Evolutionary conservation across 2,329 filamentous ascomycete genomes (phyloP), one percentile per base, ranked within the genome.

Genomic region (Fusarium irregulare): DNA sequence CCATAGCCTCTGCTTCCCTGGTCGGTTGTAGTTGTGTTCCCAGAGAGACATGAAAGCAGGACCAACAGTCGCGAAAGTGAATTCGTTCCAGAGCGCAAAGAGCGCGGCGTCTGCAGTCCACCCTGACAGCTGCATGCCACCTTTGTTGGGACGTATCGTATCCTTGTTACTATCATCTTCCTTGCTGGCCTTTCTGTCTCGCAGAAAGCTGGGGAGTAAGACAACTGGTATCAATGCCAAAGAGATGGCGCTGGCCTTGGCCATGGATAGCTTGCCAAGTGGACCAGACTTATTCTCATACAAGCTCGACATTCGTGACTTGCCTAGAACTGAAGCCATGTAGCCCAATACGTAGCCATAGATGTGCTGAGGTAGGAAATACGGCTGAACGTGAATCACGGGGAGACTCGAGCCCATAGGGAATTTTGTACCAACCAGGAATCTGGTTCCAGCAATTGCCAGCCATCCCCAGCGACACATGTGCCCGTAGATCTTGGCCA

Each of bases 381-480:
- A 57, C 1, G 27, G 45, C 34, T 57, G 55, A 6, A 57, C 55
- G 9, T 57, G 9, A 6, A 57, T 57, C 14, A 50, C 27, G 7
- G 55, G 55, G 6, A 57, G 27, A 10, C n/a, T 16, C 8, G 25
- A 14, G 34, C 55, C 55, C 21, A 57, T 5, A 11, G 55, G 46
- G 21, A 44, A 50, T 12, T 50, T 57, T 16, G 55, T 57, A 14
- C 14, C 20, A 13, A 50, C 55, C 10, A 57, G 3, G 16, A 57
- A 57, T 50, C 45, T 50, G 11, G 34, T 34, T 21, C 27, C 55
- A 20, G 55, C 55, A 34, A 34, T 50, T 4, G 1, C 34, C 4
- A 57, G 34, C 45, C 55, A 57, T 16, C 55, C 55, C 55, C 55
- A 57, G 16, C 45, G 55, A 25, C 55, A 57, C 37, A 57, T 57